phyloP scores from a whole-genome alignment of 495 filamentous ascomycete species.

The Penicillium samsonianum region DNA sequence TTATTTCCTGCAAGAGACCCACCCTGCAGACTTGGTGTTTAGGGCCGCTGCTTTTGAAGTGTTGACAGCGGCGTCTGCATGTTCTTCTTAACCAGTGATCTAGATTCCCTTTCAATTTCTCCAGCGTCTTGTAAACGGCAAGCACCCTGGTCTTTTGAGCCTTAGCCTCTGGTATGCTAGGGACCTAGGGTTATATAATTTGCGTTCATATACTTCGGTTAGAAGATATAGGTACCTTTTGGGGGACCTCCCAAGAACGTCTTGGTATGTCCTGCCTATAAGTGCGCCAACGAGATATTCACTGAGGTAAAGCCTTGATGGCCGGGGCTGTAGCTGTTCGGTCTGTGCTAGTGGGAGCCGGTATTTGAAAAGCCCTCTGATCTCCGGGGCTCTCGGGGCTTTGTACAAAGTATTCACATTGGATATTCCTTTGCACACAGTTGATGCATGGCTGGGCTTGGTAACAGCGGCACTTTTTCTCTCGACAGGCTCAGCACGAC shows the following conservation, averaged over 20 bases:
- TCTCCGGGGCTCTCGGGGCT: background rate
- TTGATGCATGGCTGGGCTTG: slow-evolving; percentile 26
- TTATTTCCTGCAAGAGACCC: background rate
- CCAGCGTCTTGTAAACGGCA: slow-evolving; percentile 26
- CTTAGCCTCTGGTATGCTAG: slow-evolving; percentile 25
- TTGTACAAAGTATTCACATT: slow-evolving; percentile 22
- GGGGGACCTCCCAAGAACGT: slow-evolving; percentile 26
- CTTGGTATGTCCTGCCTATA: slow-evolving; percentile 10
- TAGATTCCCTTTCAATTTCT: slow-evolving; percentile 28
- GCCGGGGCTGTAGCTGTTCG: background rate
- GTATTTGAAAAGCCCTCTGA: background rate
- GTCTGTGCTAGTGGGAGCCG: background rate
- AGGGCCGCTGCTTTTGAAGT: slow-evolving; percentile 19
- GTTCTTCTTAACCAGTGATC: slow-evolving; percentile 28
- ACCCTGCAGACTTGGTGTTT: background rate
- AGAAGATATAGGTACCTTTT: slow-evolving; percentile 31
- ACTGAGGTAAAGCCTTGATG: background rate
- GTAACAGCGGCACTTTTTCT: slow-evolving; percentile 34
- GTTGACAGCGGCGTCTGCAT: slow-evolving; percentile 31
- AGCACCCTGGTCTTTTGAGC: slow-evolving; percentile 27
- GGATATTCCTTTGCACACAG: slow-evolving; percentile 22
- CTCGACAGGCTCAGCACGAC: slow-evolving; percentile 29
- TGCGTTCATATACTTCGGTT: slow-evolving; percentile 37
- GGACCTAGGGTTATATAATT: slow-evolving; percentile 27
- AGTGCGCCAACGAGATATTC: background rate